Conservation (phyloP, 805 yeast genomes). For the Yarrowia hollandica region DNA sequence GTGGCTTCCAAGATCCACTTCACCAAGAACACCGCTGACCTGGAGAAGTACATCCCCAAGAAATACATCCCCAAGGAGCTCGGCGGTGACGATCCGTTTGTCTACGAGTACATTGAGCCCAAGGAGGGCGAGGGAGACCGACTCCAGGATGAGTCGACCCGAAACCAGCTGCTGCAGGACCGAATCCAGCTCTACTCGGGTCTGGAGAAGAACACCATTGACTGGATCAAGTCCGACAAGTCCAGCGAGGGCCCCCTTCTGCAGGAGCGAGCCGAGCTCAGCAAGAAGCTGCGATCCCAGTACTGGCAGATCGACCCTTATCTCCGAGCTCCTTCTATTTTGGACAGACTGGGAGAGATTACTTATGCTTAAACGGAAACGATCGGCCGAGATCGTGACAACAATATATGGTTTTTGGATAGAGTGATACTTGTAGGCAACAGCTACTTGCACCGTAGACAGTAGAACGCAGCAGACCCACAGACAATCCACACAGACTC, state of each 20-base stretch:
- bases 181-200: constrained; percentile 55
- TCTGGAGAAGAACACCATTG: constrained; percentile 64
- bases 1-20: constrained; percentile 89
- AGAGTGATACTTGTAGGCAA: no score
- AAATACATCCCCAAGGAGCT: constrained; percentile 64
- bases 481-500: no score
- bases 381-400: no score
- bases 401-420: no score
- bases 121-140: constrained; percentile 56
- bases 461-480: no score
- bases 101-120: constrained; percentile 63
- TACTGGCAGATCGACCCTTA: constrained; percentile 77
- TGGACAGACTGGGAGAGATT: constrained; percentile 71
- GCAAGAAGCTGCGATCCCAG: constrained; percentile 57
- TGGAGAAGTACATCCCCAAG: constrained; percentile 59
- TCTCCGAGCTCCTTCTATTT: constrained; percentile 72
- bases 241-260: constrained; percentile 52
- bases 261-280: constrained; percentile 48
- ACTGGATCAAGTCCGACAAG: constrained; percentile 64
- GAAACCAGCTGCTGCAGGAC: constrained; percentile 49
- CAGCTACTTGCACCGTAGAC: no score
- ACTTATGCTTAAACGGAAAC: constrained; percentile 42
- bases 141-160: constrained; percentile 49
- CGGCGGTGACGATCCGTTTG: constrained; percentile 70
- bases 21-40: constrained; percentile 68